Percentiles rank a stretch among this genome's conserved stretches.
Conservation (phyloP, 305 asterid genomes). For the Nicotiana rustica region DNA sequence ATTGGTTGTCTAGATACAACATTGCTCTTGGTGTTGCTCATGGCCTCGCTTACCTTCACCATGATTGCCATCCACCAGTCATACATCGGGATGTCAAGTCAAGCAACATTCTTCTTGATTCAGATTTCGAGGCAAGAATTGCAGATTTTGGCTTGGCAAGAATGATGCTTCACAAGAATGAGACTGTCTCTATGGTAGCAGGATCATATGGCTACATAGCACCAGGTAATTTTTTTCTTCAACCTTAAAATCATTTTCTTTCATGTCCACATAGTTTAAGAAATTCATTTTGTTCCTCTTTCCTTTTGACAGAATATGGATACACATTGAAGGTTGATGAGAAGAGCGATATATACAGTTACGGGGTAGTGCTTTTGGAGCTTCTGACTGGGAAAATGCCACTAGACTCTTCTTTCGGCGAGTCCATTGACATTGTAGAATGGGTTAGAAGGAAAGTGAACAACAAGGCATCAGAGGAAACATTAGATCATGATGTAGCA, state of each 20-base stretch:
- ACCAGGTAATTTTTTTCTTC: conserved; percentile 59
- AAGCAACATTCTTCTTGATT: conserved; percentile 70
- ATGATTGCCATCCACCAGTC: conserved; percentile 76
- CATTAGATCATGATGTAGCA: conserved; percentile 64
- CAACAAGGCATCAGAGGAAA: conserved; percentile 45
- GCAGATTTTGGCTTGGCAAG: conserved; percentile 91
- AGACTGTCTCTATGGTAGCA: conserved; percentile 83
- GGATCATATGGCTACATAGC: conserved; percentile 96
- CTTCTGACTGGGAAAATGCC: conserved; percentile 72
- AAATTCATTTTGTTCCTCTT: neutral
- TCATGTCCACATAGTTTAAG: neutral
- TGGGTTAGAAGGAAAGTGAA: conserved; percentile 64
- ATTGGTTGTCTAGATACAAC: conserved; percentile 86
- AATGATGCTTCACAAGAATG: conserved; percentile 66
- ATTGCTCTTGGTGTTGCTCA: conserved; percentile 84
- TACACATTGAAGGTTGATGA: conserved; percentile 84
- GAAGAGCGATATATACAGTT: conserved; percentile 85
- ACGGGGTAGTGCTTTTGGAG: conserved; percentile 83
- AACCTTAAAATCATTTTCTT: neutral
- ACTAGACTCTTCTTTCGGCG: conserved; percentile 71
- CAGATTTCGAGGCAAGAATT: conserved; percentile 69
- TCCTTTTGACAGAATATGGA: conserved; percentile 64
- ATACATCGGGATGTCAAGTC: conserved; percentile 85
- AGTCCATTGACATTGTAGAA: conserved; percentile 66
- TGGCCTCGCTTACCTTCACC: conserved; percentile 85